Evolutionary conservation across 306 rosid genomes (phyloP).

Genomic region (Citrullus amarus): DNA sequence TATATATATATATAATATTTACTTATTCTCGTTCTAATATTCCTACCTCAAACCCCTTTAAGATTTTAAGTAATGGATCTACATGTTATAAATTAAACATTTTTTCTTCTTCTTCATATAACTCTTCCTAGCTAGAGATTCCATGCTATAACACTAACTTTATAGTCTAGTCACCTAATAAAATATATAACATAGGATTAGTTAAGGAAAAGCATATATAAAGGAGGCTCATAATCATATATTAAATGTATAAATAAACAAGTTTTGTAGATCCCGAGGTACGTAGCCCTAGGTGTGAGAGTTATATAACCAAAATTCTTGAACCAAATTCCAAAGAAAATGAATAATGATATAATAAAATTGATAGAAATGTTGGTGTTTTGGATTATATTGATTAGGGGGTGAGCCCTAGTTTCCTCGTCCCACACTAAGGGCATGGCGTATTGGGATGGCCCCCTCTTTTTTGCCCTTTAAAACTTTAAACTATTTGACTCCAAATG

Average conservation of each 20-base stretch:
- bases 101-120: not conserved
- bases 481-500: slow-evolving; percentile 9
- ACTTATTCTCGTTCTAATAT: not conserved
- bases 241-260: not conserved
- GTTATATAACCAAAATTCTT: slow-evolving; percentile 2
- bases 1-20: not conserved
- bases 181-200: not conserved
- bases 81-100: too few relatives aligned
- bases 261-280: slow-evolving; percentile 4
- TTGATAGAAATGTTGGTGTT: slow-evolving; percentile 16
- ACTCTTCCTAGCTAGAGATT: not conserved
- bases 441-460: not conserved
- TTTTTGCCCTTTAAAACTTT: not conserved
- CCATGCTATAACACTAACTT: not conserved
- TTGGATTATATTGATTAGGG: slow-evolving; percentile 5
- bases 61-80: not conserved
- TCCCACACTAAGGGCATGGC: slow-evolving; percentile 32
- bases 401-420: slow-evolving; percentile 52
- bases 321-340: slow-evolving; percentile 17
- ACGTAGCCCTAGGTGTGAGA: not conserved
- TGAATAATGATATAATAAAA: not conserved
- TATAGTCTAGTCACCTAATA: not conserved
- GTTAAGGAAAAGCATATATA: not conserved
- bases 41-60: not conserved
- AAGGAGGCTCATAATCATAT: not conserved